Conservation (phyloP, 345 rosid genomes). For the Trapa bicornis region DNA sequence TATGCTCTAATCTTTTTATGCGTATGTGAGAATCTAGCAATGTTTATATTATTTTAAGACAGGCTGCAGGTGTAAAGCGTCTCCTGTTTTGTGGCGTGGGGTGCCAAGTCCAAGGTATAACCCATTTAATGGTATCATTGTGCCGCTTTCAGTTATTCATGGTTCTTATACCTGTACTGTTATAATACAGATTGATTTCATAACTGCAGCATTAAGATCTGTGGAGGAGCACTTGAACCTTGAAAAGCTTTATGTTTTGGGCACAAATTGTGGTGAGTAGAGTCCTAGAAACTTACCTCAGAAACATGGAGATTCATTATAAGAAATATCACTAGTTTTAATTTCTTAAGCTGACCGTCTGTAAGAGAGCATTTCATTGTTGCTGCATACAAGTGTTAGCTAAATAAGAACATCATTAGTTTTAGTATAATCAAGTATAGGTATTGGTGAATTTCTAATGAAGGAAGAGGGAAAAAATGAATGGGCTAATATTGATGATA, state of each 20-base stretch:
- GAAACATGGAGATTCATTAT: neutral
- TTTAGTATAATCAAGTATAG: neutral
- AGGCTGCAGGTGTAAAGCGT: constrained; percentile 92
- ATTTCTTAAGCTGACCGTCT: too few relatives aligned
- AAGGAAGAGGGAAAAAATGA: neutral
- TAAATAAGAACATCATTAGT: too few relatives aligned
- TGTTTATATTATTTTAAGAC: constrained; percentile 7
- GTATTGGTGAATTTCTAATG: neutral
- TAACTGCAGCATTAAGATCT: constrained; percentile 91
- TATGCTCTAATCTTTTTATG: neutral
- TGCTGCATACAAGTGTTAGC: too few relatives aligned
- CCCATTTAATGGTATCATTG: constrained; percentile 8
- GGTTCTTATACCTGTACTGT: constrained; percentile 43
- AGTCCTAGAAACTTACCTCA: neutral
- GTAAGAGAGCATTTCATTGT: too few relatives aligned
- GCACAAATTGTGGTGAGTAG: constrained; percentile 86
- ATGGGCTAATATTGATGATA: neutral
- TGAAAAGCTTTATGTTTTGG: constrained; percentile 87
- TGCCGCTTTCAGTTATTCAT: constrained; percentile 12
- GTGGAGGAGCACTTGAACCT: constrained; percentile 77
- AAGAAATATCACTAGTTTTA: too few relatives aligned
- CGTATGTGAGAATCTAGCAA: neutral
- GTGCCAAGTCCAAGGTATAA: constrained; percentile 90
- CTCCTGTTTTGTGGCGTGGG: constrained; percentile 97
- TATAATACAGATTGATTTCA: constrained; percentile 91